Evolutionary conservation across 768 basidiomycete species (phyloP).

Genomic region (Pleurotus platypus): DNA sequence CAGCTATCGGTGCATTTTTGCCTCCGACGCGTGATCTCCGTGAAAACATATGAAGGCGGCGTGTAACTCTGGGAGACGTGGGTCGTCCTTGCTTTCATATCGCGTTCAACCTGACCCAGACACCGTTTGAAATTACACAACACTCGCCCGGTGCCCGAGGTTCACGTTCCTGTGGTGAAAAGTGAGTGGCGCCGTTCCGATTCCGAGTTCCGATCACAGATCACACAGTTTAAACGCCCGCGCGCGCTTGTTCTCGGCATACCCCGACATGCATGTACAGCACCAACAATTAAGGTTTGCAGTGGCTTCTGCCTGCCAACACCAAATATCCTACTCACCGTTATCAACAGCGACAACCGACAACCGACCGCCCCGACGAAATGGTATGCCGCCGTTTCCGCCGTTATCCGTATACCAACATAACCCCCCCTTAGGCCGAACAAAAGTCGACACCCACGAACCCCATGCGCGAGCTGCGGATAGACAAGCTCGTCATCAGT

Average conservation of each 20-base stretch:
- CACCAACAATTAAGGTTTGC: slow-evolving; percentile 5
- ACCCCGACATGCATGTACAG: slow-evolving; percentile 1
- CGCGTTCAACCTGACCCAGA: background rate
- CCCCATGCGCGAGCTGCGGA: slow-evolving; percentile 93
- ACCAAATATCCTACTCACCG: slow-evolving; percentile 7
- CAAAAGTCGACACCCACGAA: slow-evolving; percentile 86
- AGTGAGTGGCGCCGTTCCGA: too few relatives aligned
- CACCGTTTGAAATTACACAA: background rate
- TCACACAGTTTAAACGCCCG: too few relatives aligned
- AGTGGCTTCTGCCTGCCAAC: background rate
- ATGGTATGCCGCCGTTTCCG: slow-evolving; percentile 1
- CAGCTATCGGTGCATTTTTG: background rate
- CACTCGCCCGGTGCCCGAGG: too few relatives aligned
- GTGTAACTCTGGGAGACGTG: too few relatives aligned
- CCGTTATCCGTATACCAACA: background rate
- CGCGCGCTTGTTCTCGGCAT: background rate
- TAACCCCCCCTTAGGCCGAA: slow-evolving; percentile 57
- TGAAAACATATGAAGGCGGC: too few relatives aligned
- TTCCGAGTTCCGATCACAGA: too few relatives aligned
- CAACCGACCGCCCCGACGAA: background rate
- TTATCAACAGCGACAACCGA: slow-evolving; percentile 9
- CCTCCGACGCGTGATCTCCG: background rate
- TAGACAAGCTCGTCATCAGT: slow-evolving; percentile 99
- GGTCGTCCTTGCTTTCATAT: too few relatives aligned
- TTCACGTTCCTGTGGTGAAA: too few relatives aligned